Conservation (phyloP, 148 eudicot genomes). For the Heliamphora exappendiculata region DNA sequence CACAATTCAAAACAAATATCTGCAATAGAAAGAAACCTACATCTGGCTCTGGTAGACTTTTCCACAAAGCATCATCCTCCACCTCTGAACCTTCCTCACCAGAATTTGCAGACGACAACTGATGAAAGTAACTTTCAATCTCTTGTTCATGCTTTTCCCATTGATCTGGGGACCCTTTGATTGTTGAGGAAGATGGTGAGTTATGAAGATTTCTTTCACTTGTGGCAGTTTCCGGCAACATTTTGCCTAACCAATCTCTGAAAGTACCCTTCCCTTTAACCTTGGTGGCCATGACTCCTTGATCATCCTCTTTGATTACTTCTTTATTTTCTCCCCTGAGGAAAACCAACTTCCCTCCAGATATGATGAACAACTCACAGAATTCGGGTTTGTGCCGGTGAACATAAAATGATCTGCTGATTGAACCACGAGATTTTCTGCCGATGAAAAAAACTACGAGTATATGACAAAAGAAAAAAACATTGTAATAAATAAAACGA, state of each 20-base stretch:
- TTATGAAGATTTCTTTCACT: conserved; percentile 16
- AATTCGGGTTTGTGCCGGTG: conserved; percentile 53
- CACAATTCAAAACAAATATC: not conserved
- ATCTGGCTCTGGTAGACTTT: conserved; percentile 24
- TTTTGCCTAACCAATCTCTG: conserved; percentile 47
- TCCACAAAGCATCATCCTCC: conserved; percentile 16
- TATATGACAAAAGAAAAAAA: no score
- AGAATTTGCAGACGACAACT: conserved; percentile 25
- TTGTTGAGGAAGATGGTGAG: conserved; percentile 19
- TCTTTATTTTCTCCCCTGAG: conserved; percentile 48
- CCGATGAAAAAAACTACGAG: not conserved
- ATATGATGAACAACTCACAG: conserved; percentile 47
- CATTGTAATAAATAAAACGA: no score
- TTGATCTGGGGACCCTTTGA: conserved; percentile 21
- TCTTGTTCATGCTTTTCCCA: conserved; percentile 50
- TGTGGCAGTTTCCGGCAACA: conserved; percentile 17
- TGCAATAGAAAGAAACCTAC: not conserved
- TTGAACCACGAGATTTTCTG: conserved; percentile 49
- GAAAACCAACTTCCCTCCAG: conserved; percentile 47
- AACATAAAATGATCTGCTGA: conserved; percentile 41
- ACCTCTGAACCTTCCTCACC: conserved; percentile 26
- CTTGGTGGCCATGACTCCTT: conserved; percentile 37
- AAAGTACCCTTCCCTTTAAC: conserved; percentile 33
- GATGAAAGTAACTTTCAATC: conserved; percentile 56
- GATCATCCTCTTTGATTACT: conserved; percentile 45